Conservation (phyloP, 2,329 filamentous ascomycete genomes). For the Orbilia oligospora region DNA sequence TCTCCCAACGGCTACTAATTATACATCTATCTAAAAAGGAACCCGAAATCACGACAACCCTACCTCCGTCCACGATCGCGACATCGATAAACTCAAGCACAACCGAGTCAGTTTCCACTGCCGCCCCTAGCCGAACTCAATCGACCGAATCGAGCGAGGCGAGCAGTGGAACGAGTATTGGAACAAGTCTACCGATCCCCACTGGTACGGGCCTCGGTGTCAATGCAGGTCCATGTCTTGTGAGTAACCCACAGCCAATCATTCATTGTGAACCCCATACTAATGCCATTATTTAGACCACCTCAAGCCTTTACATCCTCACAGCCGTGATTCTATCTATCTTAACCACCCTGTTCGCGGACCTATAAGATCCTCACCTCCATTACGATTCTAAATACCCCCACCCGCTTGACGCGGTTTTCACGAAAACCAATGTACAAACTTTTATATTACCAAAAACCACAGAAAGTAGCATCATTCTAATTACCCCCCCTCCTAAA, state of each 20-base stretch:
- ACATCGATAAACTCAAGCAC: constrained; percentile 2
- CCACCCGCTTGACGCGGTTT: constrained; percentile 7
- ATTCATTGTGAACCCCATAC: neutral
- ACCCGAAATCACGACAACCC: constrained; percentile 39
- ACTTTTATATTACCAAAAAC: neutral
- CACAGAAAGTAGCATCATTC: constrained; percentile 2
- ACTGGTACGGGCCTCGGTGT: constrained; percentile 23
- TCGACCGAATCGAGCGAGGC: neutral
- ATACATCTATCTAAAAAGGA: constrained; percentile 20
- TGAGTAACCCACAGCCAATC: neutral
- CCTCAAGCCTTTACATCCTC: neutral
- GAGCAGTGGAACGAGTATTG: neutral
- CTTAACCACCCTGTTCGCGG: neutral
- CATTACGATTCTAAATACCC: neutral
- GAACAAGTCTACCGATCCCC: constrained; percentile 2
- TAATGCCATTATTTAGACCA: neutral
- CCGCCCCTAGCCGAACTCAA: neutral
- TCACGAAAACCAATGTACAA: neutral
- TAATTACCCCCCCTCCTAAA: constrained; percentile 6
- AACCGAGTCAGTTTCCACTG: neutral
- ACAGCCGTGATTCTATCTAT: neutral
- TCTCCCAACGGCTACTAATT: neutral
- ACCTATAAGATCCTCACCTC: neutral
- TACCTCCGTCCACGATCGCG: constrained; percentile 3
- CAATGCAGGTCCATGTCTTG: neutral